These are phyloP conservation scores for Rhodotorula toruloides DNA, from an alignment of 768 basidiomycete species.

Conservation along the genomic window DNA sequence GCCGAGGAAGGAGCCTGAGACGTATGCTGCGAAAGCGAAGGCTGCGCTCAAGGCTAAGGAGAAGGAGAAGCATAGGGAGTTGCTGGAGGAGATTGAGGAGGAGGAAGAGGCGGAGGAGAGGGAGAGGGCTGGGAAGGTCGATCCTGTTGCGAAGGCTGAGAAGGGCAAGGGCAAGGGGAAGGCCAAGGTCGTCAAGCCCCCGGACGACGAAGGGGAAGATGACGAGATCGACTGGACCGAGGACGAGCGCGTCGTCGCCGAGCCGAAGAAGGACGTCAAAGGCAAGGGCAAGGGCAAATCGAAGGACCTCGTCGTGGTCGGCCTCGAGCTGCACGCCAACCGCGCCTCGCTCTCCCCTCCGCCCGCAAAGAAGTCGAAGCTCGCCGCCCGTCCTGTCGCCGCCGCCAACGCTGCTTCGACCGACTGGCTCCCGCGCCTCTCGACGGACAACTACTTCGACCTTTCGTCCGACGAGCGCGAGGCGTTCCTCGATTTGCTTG, in stretches of 20 bases:
- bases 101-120: constrained; percentile 37
- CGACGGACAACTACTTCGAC: background rate
- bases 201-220: constrained; percentile 40
- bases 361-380: background rate
- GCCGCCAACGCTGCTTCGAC: background rate
- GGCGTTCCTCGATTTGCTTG: background rate
- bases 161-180: background rate
- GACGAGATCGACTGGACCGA: background rate
- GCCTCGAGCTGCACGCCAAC: background rate
- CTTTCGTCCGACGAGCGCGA: background rate
- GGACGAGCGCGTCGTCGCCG: constrained; percentile 39
- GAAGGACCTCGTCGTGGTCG: constrained; percentile 29
- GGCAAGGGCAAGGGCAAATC: constrained; percentile 45
- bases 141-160: too few relatives aligned
- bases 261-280: constrained; percentile 19
- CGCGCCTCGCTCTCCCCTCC: background rate
- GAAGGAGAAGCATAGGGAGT: constrained; percentile 35
- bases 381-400: background rate
- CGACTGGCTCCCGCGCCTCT: background rate
- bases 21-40: background rate
- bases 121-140: too few relatives aligned
- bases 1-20: background rate
- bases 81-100: constrained; percentile 37
- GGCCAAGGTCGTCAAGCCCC: background rate
- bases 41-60: constrained; percentile 28